Evolutionary conservation across 495 filamentous ascomycete species (phyloP), one percentile per base, ranked within the genome.

Genomic region (Mytilinidion resinicola): DNA sequence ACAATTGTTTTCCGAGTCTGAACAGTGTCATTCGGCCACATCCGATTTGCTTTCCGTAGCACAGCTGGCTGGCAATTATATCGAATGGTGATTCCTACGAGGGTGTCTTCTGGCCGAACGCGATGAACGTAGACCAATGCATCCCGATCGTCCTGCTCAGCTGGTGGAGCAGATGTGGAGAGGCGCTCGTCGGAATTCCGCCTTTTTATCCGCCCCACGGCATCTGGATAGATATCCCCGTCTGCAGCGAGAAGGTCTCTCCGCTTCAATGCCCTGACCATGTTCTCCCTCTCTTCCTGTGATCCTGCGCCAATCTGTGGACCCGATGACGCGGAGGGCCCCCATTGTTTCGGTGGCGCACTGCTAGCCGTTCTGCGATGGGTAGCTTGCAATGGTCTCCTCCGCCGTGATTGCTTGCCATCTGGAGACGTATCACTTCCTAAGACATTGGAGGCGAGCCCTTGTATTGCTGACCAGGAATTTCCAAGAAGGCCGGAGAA

Each of bases 11-110:
- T 89, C 41, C 90, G 83, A 52, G 82, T 80, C 68, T 96, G 91
- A 37, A 96, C 86, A 55, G 81, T 86, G 68, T 96, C 95, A 57
- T 89, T 89, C 8, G 89, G 88, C 93, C 93, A 97, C 63, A 98
- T 81, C 15, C 92, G 83, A 67, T 98, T 98, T 25, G 89, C 87
- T 68, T 90, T 91, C 21, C 87, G 75, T 56, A 98, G 87, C 0
- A 88, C 77, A 30, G 87, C 83, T 46, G 87, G 79, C 57, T 85
- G 82, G 65, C 90, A 96, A 61, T 87, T 87, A 72, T 93, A 98
- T 59, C 83, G 87, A 43, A 98, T 89, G 25, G 89, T 87, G 17
- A 98, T 85, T 2, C 93, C 91, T 0, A 89, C 89, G 56, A 96
- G 83, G 11, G 89, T 96, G 67, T 97, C 95, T 34, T 79, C 79